phyloP scores from a whole-genome alignment of 2,329 filamentous ascomycete species.

The Pseudogymnoascus sp. region DNA sequence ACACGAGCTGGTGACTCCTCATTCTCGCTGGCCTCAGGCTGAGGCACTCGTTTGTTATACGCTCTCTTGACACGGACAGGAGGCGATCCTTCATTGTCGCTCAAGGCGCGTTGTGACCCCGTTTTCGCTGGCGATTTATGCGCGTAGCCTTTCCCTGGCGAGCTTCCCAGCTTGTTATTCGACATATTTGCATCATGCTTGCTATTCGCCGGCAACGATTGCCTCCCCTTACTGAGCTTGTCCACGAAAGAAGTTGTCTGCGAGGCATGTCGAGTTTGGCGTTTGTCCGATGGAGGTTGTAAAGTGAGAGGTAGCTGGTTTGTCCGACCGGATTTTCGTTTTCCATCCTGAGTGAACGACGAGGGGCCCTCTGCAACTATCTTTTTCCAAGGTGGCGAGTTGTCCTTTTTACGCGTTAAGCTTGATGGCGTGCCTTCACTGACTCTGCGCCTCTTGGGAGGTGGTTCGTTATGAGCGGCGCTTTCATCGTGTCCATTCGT shows the following conservation, averaged over 20 bases:
- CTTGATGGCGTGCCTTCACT: slow-evolving; percentile 38
- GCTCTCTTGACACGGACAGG: slow-evolving; percentile 13
- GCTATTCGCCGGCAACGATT: background rate
- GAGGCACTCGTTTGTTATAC: slow-evolving; percentile 13
- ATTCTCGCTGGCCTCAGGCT: slow-evolving; percentile 23
- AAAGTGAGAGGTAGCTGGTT: slow-evolving; percentile 48
- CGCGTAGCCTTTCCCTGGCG: background rate
- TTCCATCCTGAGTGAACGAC: slow-evolving; percentile 68
- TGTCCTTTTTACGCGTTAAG: slow-evolving; percentile 41
- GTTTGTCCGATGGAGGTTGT: slow-evolving; percentile 42
- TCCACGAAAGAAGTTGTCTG: slow-evolving; percentile 25
- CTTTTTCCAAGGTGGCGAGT: slow-evolving; percentile 91
- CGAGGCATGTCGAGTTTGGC: slow-evolving; percentile 41
- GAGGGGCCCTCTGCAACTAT: slow-evolving; percentile 79
- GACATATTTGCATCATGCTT: background rate
- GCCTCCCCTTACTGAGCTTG: background rate
- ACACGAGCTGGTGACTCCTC: slow-evolving; percentile 21
- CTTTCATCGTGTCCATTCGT: slow-evolving; percentile 26
- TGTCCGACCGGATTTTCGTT: slow-evolving; percentile 57
- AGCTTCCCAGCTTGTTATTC: slow-evolving; percentile 5
- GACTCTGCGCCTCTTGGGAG: slow-evolving; percentile 59
- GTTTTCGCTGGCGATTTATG: background rate
- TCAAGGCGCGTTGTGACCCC: background rate
- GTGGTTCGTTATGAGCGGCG: slow-evolving; percentile 38
- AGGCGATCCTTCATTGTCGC: background rate